phyloP scores from a whole-genome alignment of 2,329 filamentous ascomycete genomes.

The Dactylellina haptotyla region DNA sequence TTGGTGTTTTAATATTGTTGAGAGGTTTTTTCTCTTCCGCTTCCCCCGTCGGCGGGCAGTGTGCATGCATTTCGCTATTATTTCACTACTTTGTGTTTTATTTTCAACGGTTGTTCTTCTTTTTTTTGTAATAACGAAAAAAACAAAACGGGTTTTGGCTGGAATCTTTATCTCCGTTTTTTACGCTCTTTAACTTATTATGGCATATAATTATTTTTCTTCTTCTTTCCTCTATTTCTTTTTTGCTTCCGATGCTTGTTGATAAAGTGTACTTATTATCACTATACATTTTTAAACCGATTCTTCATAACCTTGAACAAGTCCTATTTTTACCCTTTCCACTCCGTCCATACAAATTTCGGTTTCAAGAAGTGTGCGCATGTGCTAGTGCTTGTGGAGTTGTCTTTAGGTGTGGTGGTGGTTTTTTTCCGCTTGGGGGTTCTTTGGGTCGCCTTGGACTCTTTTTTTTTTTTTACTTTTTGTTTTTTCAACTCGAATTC shows the following conservation, averaged over 20 bases:
- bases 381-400: too few species aligned
- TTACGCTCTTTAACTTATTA: conserved; percentile 13
- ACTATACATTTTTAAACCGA: neutral
- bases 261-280: conserved; percentile 7
- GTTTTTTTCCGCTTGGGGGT: neutral
- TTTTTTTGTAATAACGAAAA: neutral
- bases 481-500: too few species aligned
- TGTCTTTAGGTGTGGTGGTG: neutral
- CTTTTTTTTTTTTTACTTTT: too few species aligned
- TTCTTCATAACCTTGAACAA: neutral
- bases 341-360: neutral
- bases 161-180: conserved; percentile 16
- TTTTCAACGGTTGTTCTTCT: neutral
- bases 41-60: neutral
- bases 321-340: neutral
- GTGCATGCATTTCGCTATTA: neutral
- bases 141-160: conserved; percentile 13
- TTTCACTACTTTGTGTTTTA: neutral
- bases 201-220: conserved; percentile 11
- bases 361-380: neutral
- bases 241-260: neutral
- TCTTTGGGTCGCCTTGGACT: too few species aligned
- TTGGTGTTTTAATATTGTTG: conserved; percentile 10
- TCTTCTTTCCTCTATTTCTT: neutral
- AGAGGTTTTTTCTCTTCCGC: conserved; percentile 2